Evolutionary conservation across 2,329 filamentous ascomycete species (phyloP), one percentile per base, ranked within the genome.

Genomic region (Scedosporium boydii): DNA sequence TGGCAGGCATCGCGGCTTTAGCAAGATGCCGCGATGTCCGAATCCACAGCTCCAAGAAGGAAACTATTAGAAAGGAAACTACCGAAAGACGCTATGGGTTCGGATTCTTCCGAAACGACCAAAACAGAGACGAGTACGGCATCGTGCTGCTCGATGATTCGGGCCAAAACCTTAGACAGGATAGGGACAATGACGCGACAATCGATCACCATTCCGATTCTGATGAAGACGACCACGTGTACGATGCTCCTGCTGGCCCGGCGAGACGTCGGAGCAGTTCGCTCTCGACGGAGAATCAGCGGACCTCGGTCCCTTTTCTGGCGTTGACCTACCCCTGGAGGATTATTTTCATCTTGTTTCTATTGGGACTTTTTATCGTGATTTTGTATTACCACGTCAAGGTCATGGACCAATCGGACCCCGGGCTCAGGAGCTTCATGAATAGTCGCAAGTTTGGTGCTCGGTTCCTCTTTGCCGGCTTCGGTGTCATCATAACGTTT

Each of bases 401-500:
- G 66, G 27, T 65, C n/a, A 29, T 51, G 44, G 21, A 46, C 6
- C 53, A 42, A n/a, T n/a, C 23, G 53, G 26, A 16, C 34, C 48
- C 55, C 7, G 18, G 63, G 29, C 70, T 75, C 64, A 69, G 73
- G 63, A 66, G 66, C 21, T 71, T 73, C 63, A 69, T 79, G 69
- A 73, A 76, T 55, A 70, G 71, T n/a, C 71, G 77, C 63, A 69
- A 68, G 2, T 78, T 79, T 59, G 77, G 77, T 4, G 74, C 77
- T 0, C 69, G 77, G 6, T 79, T 80, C 60, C 66, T 79, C 6
- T 74, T 76, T 58, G 76, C 77, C 2, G 68, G 69, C 0, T 61
- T 78, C 0, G 78, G 77, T 10, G 76, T 80, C 1, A 65, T 71
- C 16, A 70, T 77, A 3, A 72, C 76, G 1, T 73, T 78, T 34